Base-by-base conservation (phyloP, 1,139 yeast species). In the Blastobotrys buckinghamii region DNA sequence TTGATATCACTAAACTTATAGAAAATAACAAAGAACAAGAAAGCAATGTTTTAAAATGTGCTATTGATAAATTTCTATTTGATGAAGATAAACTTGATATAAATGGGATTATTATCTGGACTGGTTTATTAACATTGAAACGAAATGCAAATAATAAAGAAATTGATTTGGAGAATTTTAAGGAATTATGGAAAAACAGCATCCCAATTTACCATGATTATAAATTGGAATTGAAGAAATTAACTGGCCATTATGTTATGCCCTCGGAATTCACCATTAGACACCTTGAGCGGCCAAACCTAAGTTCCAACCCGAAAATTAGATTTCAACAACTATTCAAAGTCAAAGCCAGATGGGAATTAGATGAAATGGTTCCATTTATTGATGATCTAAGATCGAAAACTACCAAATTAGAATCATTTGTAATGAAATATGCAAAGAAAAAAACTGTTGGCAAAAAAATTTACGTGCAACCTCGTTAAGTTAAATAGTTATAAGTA, bases 351-450 rank as follows among this genome's bases (percentile, higher is more conserved):
- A 73, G 72, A 32, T 92, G 97, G 97, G 79, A 75, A 6, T 66
- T 83, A 45, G 76, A 76, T 0, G 96, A 89, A 44, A 75, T 92
- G 26, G 69, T 71, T 20, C 96, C 96, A 1, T 86, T 78, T 57
- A 70, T 90, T 6, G 68, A 67, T 27, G 81, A 78, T 22, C 53
- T 71, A 9, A 70, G 80, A 49, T 75, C 75, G 1, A 69, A 73
- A 36, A 77, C 77, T 1, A 67, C 81, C 51, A 85, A 84, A 62
- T 66, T 78, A 10, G 96, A 88, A 49, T 75, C 78, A 46, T 78
- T 86, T 54, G 74, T 88, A 16, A 73, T 88, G 73, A 89, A 89
- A 65, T 84, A 73, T 64, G 95, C 94, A 1, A 77, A 79, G 56
- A 81, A 82, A 65, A 81, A 76, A 61, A 75, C 75, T 43, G 65